Percentiles rank a stretch among this genome's conserved stretches.
These are phyloP conservation scores for Mallotus repandus DNA, from an alignment of 441 rosid species.

Conservation along the genomic window DNA sequence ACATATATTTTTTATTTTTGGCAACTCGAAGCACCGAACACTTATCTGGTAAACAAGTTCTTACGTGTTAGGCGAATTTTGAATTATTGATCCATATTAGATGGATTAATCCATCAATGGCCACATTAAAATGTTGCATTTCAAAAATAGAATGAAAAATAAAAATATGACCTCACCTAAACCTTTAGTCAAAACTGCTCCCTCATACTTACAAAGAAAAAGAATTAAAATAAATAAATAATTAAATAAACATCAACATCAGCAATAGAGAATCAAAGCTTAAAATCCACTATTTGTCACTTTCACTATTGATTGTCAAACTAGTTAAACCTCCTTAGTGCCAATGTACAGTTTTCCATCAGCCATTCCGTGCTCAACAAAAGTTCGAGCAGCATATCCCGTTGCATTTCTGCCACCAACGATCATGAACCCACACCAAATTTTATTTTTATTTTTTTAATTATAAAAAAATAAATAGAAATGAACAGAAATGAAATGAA, in stretches of 20 bases:
- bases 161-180: too few relatives aligned
- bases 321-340: slow-evolving; percentile 55
- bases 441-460: too few relatives aligned
- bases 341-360: slow-evolving; percentile 88
- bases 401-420: slow-evolving; percentile 98
- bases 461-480: background rate
- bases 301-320: background rate
- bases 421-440: slow-evolving; percentile 58
- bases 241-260: too few relatives aligned
- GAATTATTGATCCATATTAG: too few relatives aligned
- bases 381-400: slow-evolving; percentile 89
- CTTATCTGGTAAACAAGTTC: too few relatives aligned
- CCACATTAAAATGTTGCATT: too few relatives aligned
- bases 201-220: slow-evolving; percentile 63
- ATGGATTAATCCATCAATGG: too few relatives aligned
- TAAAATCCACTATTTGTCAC: background rate
- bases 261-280: slow-evolving; percentile 3
- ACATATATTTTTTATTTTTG: too few relatives aligned
- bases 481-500: background rate
- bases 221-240: slow-evolving; percentile 12
- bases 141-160: too few relatives aligned
- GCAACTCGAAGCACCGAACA: too few relatives aligned
- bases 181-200: slow-evolving; percentile 91
- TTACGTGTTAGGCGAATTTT: too few relatives aligned
- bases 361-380: slow-evolving; percentile 93